Evolutionary conservation across 306 rosid genomes (phyloP).

Genomic region (Phaseolus lunatus): DNA sequence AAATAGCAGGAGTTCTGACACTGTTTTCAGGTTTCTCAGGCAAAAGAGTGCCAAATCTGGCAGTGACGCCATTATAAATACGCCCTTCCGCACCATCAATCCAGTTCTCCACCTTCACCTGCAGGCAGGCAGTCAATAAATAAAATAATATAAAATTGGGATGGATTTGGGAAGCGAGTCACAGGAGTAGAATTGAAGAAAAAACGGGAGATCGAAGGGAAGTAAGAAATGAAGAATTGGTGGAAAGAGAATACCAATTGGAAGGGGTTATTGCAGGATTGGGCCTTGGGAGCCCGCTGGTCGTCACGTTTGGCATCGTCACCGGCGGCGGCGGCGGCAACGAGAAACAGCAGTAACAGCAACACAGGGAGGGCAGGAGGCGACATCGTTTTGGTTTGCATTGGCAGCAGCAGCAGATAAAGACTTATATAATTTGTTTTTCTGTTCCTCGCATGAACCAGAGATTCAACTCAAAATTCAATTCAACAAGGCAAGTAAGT

Average conservation of each 20-base stretch:
- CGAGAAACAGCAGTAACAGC: slow-evolving; percentile 45
- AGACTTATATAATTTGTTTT: not conserved
- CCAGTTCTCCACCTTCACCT: slow-evolving; percentile 86
- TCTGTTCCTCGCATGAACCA: not conserved
- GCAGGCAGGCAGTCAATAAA: not conserved
- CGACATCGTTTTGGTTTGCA: slow-evolving; percentile 48
- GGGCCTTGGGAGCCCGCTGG: slow-evolving; percentile 56
- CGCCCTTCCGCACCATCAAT: slow-evolving; percentile 56
- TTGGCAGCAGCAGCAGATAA: slow-evolving; percentile 13
- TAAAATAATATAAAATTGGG: not conserved
- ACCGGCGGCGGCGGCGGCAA: slow-evolving; percentile 45
- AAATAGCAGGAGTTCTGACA: slow-evolving; percentile 56
- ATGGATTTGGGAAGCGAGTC: not conserved
- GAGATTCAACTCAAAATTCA: not conserved
- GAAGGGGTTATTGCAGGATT: slow-evolving; percentile 72
- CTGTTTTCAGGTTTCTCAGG: slow-evolving; percentile 58
- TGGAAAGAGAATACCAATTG: slow-evolving; percentile 60
- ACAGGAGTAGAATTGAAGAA: not conserved
- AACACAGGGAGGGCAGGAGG: slow-evolving; percentile 22
- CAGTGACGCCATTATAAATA: slow-evolving; percentile 62
- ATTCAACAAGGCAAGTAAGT: too few relatives aligned
- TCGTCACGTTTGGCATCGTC: slow-evolving; percentile 62
- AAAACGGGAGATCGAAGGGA: not conserved
- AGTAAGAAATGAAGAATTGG: not conserved
- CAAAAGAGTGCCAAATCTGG: slow-evolving; percentile 77